phyloP scores from a whole-genome alignment of 495 filamentous ascomycete species.

The Letharia columbiana region DNA sequence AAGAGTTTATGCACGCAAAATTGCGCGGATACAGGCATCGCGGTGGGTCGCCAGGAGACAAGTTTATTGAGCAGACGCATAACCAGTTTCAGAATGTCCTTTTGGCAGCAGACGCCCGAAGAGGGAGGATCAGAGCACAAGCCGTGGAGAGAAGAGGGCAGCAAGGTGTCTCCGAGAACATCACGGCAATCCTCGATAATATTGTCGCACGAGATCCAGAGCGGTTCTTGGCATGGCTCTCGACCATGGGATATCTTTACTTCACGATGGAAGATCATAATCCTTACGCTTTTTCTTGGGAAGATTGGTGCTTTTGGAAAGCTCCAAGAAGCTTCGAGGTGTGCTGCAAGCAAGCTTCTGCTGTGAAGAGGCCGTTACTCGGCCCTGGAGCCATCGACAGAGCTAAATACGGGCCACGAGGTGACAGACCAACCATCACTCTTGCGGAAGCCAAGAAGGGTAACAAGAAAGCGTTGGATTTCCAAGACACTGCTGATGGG shows the following conservation, averaged over 20 bases:
- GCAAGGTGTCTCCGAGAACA: background rate
- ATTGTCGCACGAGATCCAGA: constrained; percentile 6
- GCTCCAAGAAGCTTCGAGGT: background rate
- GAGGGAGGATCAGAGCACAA: background rate
- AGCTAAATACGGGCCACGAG: background rate
- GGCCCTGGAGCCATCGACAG: background rate
- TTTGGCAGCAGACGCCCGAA: constrained; percentile 2
- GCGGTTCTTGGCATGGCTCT: background rate
- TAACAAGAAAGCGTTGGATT: background rate
- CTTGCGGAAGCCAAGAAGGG: background rate
- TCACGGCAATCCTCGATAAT: background rate
- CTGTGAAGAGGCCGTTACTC: background rate
- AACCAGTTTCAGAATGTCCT: background rate
- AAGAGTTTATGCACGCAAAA: background rate
- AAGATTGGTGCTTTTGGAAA: background rate
- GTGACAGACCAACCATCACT: background rate
- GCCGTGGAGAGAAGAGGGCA: background rate
- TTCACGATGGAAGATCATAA: background rate
- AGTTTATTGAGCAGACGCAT: background rate
- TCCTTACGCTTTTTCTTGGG: background rate
- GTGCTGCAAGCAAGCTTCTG: background rate
- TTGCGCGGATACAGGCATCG: background rate
- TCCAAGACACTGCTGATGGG: background rate
- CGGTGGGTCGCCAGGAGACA: background rate
- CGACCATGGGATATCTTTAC: constrained; percentile 2